Evolutionary conservation across 208 protist genomes (phyloP).

Genomic region (Trypanosoma melophagium): DNA sequence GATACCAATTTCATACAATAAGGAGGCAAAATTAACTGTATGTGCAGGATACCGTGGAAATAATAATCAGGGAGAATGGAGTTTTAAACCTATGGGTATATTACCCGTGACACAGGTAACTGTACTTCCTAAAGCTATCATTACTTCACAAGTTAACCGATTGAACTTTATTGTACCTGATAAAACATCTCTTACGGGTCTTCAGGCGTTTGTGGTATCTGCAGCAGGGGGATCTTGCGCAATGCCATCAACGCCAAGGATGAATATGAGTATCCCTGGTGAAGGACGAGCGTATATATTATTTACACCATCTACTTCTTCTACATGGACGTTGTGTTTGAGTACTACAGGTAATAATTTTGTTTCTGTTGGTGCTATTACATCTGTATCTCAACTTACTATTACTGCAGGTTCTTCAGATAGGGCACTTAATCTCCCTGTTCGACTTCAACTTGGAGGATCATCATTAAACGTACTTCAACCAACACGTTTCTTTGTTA

Average conservation of each 20-base stretch:
- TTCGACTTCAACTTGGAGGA: constrained; percentile 33
- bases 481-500: constrained; percentile 32
- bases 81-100: constrained; percentile 18
- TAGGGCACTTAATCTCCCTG: constrained; percentile 31
- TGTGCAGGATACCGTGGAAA: constrained; percentile 62
- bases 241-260: neutral
- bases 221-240: neutral
- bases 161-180: constrained; percentile 50
- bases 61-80: constrained; percentile 5
- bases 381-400: constrained; percentile 25
- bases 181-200: constrained; percentile 29
- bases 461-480: constrained; percentile 19
- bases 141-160: constrained; percentile 31
- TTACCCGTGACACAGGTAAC: constrained; percentile 28
- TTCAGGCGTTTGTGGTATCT: constrained; percentile 24
- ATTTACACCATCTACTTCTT: neutral
- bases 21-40: constrained; percentile 28
- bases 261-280: constrained; percentile 4
- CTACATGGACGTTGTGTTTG: constrained; percentile 34
- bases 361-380: constrained; percentile 32
- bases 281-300: constrained; percentile 13
- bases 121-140: constrained; percentile 30
- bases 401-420: constrained; percentile 25
- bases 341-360: constrained; percentile 20
- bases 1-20: constrained; percentile 18